Evolutionary conservation across 768 basidiomycete species (phyloP).

Genomic region (Tylopilus intermedius): DNA sequence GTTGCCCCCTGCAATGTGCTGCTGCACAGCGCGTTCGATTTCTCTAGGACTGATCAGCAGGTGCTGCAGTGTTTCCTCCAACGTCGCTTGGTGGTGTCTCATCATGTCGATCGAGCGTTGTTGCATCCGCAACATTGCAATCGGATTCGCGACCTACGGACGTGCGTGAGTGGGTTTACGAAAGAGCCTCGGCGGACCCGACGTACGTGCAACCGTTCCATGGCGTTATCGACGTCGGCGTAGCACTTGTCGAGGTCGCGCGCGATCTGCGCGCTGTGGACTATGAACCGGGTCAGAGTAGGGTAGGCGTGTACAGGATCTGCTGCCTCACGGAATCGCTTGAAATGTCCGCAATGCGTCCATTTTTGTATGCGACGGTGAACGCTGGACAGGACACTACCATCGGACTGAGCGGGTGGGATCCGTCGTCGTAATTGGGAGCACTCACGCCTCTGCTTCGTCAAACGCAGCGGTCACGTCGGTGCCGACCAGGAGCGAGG

Average conservation of each 20-base stretch:
- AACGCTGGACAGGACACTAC: slow-evolving; percentile 41
- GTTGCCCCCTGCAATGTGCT: slow-evolving; percentile 38
- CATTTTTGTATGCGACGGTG: slow-evolving; percentile 36
- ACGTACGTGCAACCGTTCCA: slow-evolving; percentile 42
- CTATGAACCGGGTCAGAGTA: slow-evolving; percentile 26
- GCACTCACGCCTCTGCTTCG: slow-evolving; percentile 40
- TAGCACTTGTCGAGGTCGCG: slow-evolving; percentile 42
- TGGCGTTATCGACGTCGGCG: slow-evolving; percentile 38
- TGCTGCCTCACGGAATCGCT: slow-evolving; percentile 35
- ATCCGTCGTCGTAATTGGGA: background rate
- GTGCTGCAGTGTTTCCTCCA: slow-evolving; percentile 38
- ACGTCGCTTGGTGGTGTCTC: slow-evolving; percentile 27
- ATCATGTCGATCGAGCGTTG: slow-evolving; percentile 26
- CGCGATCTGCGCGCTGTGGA: slow-evolving; percentile 43
- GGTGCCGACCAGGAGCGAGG: slow-evolving; percentile 35
- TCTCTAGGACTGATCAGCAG: slow-evolving; percentile 36
- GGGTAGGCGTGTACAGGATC: background rate
- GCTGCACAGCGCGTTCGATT: slow-evolving; percentile 34
- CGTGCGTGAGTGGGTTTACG: background rate
- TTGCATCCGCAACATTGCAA: slow-evolving; percentile 27
- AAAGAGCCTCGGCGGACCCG: background rate
- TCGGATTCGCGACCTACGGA: slow-evolving; percentile 21
- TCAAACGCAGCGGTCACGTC: slow-evolving; percentile 39
- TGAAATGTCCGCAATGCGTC: slow-evolving; percentile 35
- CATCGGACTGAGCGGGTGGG: background rate